Percentiles rank a stretch among this genome's conserved stretches.
phyloP scores from a whole-genome alignment of 1,284 basidiomycete species.

The Ustilago cynodontis region DNA sequence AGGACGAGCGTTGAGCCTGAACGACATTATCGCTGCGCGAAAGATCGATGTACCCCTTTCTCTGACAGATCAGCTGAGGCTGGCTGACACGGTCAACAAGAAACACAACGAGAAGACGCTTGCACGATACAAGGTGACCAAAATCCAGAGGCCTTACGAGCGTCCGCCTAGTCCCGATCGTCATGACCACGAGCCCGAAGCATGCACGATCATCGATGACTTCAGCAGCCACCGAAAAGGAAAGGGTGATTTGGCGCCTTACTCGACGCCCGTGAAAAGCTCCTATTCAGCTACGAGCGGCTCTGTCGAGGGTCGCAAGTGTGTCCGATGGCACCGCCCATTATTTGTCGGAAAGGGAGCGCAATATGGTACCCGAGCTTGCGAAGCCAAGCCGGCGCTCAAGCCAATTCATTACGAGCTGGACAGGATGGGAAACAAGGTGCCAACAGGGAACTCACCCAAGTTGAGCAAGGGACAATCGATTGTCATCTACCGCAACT shows the following conservation, averaged over 20 bases:
- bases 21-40: slow-evolving; percentile 51
- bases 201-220: slow-evolving; percentile 46
- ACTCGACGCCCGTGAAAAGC: slow-evolving; percentile 31
- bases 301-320: slow-evolving; percentile 15
- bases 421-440: slow-evolving; percentile 46
- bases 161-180: slow-evolving; percentile 48
- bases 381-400: slow-evolving; percentile 29
- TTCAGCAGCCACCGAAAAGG: slow-evolving; percentile 37
- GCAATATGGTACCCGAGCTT: slow-evolving; percentile 28
- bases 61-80: slow-evolving; percentile 41
- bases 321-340: slow-evolving; percentile 48
- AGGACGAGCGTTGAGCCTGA: slow-evolving; percentile 45
- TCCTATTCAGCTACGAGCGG: neutral
- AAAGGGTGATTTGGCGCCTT: slow-evolving; percentile 40
- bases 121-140: slow-evolving; percentile 50
- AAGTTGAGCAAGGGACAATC: slow-evolving; percentile 45
- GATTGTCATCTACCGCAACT: slow-evolving; percentile 48
- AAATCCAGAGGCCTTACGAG: slow-evolving; percentile 46
- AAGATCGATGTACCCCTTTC: slow-evolving; percentile 49
- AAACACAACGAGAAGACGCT: slow-evolving; percentile 51
- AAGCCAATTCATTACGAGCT: slow-evolving; percentile 43
- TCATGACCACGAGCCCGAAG: slow-evolving; percentile 49
- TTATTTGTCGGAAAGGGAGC: slow-evolving; percentile 45
- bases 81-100: slow-evolving; percentile 52
- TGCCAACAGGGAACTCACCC: slow-evolving; percentile 37